Base-by-base conservation (phyloP, 2,329 filamentous ascomycete species). In the Colletotrichum acutatum region DNA sequence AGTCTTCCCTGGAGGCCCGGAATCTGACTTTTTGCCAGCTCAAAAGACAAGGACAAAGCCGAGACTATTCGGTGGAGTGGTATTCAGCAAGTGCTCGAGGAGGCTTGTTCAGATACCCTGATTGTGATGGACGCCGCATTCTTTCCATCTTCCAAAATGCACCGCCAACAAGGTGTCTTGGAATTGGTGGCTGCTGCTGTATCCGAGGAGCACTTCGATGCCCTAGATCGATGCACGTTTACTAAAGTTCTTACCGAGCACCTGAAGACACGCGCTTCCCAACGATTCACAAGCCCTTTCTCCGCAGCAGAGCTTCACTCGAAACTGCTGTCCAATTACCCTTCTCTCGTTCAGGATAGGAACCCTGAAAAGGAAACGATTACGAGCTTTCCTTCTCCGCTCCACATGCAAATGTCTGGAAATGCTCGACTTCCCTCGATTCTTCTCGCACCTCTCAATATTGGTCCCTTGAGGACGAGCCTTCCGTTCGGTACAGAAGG, bases 111-210 rank as follows among this genome's bases (percentile, higher is more conserved):
- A 3, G 89, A 91, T 77, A 88, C 86, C 5, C 82, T 91, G 24
- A 84, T 91, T 68, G 81, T 91, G 42, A 89, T 91, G 87, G 89
- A 91, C 78, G 85, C 88, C 6, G 86, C 87, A 0, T 90, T 89
- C 77, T 90, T 88, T 65, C 88, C 88, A 1, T 87, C 87, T 9
- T 85, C 86, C 2, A 86, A 84, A 74, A 86, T 88, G 77, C 81
- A 85, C 34, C 86, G 88, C 6, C 85, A 87, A 65, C 84, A 84
- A 61, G 89, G 89, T 2, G 86, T 90, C 9, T 78, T 91, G 63
- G 89, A 91, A 77, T 78, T 91, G 16, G 83, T 91, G 58, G 88
- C 89, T 5, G 88, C 89, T 0, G 87, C 87, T 4, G 84, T 86
- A 1, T 87, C 87, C 7, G 87, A 89, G 69, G 86, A 89, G 28